Base-by-base conservation (phyloP, 768 basidiomycete species). In the Trametes cinnabarina region DNA sequence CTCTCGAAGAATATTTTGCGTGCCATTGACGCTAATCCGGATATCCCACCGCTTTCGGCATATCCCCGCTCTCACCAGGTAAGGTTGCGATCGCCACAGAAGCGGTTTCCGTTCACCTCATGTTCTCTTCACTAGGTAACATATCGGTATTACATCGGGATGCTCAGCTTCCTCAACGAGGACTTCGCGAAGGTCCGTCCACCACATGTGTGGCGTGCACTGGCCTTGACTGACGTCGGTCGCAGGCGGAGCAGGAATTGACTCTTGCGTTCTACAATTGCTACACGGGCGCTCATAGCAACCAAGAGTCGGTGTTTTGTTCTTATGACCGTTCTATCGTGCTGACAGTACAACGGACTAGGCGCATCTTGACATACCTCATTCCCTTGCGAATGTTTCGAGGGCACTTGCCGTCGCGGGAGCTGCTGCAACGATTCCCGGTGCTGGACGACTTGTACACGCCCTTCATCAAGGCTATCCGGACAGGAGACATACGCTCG, bases 131-230 rank as follows among this genome's bases (percentile, higher is more conserved):
- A 57, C 41, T 75, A 94, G 90, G 93, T 97, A 49, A 95, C 95
- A 22, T 97, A 90, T 74, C 80, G 86, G 60, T 99, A 96, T 77
- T 98, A 98, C 69, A 74, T 97, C 47, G 97, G 96, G 61, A 92
- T 98, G 86, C 79, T 98, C 60, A 88, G 85, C 68, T 98, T 98
- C 74, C 72, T 98, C 60, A 92, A 92, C 66, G 97, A 98, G 70
- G 90, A 96, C 47, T 95, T 92, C 67, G 78, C 76, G 37, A 93
- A 93, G 76, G 92, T 88, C 47, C 30, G 70, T 62, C 35, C 46
- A 12, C n/a, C 51, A n/a, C 22, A 14, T 12, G 6, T n/a, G 43
- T 15, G 22, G 37, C 9, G 20, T 47, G 55, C 14, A 7, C 30
- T 32, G 30, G 30, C 30, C 30, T 23, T 25, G 9, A 25, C 40